A percentile compares a stretch with the other conserved stretches of the same genome.
Conservation (phyloP, 352 stramenopile species). For the Pythium graminicola region DNA sequence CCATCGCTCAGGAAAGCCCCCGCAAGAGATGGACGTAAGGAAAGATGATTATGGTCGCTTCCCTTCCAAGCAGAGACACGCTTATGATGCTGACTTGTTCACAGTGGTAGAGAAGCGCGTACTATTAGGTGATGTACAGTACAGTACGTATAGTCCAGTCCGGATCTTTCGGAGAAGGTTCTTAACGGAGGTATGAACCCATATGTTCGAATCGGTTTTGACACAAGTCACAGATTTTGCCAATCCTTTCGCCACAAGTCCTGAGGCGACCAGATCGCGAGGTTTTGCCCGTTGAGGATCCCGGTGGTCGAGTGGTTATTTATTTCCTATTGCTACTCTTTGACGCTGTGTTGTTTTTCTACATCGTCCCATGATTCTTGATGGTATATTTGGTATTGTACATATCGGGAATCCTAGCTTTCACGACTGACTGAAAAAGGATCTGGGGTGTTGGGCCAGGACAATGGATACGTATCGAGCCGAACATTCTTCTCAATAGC, state of each 20-base stretch:
- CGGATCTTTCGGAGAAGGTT: constrained; percentile 18
- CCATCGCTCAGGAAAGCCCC: constrained; percentile 5
- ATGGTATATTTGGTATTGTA: too few species aligned
- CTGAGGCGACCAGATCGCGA: neutral
- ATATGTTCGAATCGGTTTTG: constrained; percentile 14
- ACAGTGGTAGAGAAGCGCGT: neutral
- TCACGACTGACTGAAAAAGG: neutral
- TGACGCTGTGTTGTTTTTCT: constrained; percentile 4
- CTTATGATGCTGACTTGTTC: constrained; percentile 10
- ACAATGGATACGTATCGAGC: too few species aligned
- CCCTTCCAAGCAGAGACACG: neutral
- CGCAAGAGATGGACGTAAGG: neutral
- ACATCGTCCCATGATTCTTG: too few species aligned
- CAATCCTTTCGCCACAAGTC: neutral
- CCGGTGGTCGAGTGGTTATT: neutral
- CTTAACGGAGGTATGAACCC: constrained; percentile 16
- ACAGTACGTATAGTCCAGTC: constrained; percentile 2
- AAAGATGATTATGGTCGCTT: neutral
- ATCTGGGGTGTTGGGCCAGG: too few species aligned
- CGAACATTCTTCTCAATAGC: too few species aligned
- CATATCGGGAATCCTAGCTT: too few species aligned
- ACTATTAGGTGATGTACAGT: constrained; percentile 2
- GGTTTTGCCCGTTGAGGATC: neutral
- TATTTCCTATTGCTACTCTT: neutral
- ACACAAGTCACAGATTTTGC: constrained; percentile 2